Base-by-base conservation (phyloP, 495 filamentous ascomycete species). In the Penicillium coprophilum region DNA sequence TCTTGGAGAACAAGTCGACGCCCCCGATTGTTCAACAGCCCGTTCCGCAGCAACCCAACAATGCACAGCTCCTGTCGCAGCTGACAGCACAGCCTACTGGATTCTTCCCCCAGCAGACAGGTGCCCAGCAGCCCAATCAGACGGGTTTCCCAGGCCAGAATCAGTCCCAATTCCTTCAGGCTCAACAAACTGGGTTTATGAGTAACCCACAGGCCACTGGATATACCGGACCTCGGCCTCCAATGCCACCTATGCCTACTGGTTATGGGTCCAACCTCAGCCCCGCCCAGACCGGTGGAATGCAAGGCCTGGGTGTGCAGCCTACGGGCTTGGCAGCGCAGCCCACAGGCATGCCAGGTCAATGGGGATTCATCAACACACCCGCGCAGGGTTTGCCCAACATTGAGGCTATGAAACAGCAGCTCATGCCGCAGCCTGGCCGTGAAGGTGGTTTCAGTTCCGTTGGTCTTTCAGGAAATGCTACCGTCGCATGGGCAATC, bases 371-470 rank as follows among this genome's bases (percentile, higher is more conserved):
- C 53, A 93, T 97, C 36, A 99, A 99, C 73, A 87, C 92, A 24
- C 94, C 95, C 1, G 80, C 92, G 5, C 87, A 87, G 31, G 93
- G 93, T 2, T 73, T 99, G 55, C 95, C 93, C 2, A 96, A 96
- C 60, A 93, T 97, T 55, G 91, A 96, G 56, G 88, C 91, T 10
- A 72, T 99, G 58, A 92, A 96, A 63, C 87, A 92, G 53, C 92
- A 92, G 64, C 96, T 99, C 82, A 97, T 99, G 94, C 95, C 95
- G 9, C 94, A 97, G 63, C 85, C 88, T 55, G 95, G 95, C 27
- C 87, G 95, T 6, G 95, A 97, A 71, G 87, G 90, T 59, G 90
- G 90, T 6, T 97, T 90, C 62, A 93, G 87, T n/a, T 92, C 92
- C 13, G 78, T 84, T 53, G 92, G 92, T 8, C 78, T 99, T 24